A percentile compares a stretch with the other conserved stretches of the same genome.
phyloP scores from a whole-genome alignment of 495 filamentous ascomycete genomes.

The Apodospora peruviana region DNA sequence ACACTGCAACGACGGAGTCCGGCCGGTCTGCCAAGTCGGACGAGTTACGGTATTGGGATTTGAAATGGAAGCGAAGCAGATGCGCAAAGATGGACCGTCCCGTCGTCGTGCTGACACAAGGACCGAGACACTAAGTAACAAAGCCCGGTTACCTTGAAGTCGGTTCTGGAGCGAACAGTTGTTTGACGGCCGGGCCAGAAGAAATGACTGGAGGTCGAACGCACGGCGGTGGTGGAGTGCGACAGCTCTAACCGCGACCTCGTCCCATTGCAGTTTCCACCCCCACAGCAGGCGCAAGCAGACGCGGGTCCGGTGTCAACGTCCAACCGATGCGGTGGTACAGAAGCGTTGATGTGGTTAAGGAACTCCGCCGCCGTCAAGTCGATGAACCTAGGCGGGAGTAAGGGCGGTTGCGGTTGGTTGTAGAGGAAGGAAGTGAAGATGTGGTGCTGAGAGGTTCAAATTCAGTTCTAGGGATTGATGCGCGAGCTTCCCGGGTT shows the following conservation, averaged over 20 bases:
- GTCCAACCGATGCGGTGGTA: slow-evolving; percentile 1
- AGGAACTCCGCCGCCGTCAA: slow-evolving; percentile 15
- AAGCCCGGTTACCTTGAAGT: neutral
- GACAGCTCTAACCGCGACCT: slow-evolving; percentile 23
- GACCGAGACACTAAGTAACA: too few relatives aligned
- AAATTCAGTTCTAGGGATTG: too few relatives aligned
- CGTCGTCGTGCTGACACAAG: too few relatives aligned
- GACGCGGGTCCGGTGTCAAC: slow-evolving; percentile 9
- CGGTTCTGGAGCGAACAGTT: neutral
- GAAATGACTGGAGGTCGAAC: neutral
- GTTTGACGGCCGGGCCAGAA: neutral
- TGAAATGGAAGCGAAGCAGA: too few relatives aligned
- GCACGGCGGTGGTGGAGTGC: slow-evolving; percentile 16
- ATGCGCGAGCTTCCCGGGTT: slow-evolving; percentile 5
- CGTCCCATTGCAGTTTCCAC: slow-evolving; percentile 23
- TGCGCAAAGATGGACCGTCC: too few relatives aligned
- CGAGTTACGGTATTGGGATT: too few relatives aligned
- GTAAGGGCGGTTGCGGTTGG: slow-evolving; percentile 9
- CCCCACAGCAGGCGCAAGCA: slow-evolving; percentile 8
- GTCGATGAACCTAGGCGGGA: slow-evolving; percentile 1
- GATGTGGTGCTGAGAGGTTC: slow-evolving; percentile 18
- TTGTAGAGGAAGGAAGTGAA: slow-evolving; percentile 18
- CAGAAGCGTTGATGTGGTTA: slow-evolving; percentile 1
- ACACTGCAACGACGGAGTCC: neutral
- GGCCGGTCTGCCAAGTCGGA: too few relatives aligned